phyloP scores from a whole-genome alignment of 2,329 filamentous ascomycete species.

The Drechslerella coelobrocha region DNA sequence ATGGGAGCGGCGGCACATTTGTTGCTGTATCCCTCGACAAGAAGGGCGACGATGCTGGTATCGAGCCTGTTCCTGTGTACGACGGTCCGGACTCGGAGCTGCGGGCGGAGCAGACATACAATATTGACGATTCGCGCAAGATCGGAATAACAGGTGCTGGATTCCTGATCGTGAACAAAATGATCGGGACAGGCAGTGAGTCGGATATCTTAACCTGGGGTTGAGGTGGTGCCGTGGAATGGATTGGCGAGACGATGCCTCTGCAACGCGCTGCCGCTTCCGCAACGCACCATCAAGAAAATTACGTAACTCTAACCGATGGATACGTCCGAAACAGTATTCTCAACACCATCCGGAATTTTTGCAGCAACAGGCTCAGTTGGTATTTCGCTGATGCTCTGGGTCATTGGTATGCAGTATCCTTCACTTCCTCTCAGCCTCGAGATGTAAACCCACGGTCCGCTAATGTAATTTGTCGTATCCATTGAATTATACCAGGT shows the following conservation, averaged over 20 bases:
- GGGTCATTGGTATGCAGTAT: constrained; percentile 62
- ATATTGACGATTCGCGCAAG: constrained; percentile 60
- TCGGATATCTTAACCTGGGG: constrained; percentile 18
- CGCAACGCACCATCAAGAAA: background rate
- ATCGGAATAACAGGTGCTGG: constrained; percentile 65
- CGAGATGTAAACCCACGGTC: background rate
- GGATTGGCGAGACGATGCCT: background rate
- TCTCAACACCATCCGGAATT: constrained; percentile 67
- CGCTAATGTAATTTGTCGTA: background rate
- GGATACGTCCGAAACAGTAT: constrained; percentile 57
- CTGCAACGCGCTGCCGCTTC: too few species aligned
- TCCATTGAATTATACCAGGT: constrained; percentile 53
- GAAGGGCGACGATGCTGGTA: constrained; percentile 9
- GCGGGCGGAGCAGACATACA: constrained; percentile 56
- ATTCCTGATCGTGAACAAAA: constrained; percentile 67
- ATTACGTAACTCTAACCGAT: background rate
- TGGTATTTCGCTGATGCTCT: constrained; percentile 64
- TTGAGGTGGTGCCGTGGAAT: background rate
- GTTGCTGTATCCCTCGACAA: constrained; percentile 14
- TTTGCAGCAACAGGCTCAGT: constrained; percentile 65
- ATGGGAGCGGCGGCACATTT: constrained; percentile 17
- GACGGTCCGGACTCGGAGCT: constrained; percentile 14
- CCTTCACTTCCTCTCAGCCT: too few species aligned
- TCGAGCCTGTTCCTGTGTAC: constrained; percentile 23
- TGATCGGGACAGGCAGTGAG: constrained; percentile 67